Base-by-base conservation (phyloP, 306 rosid species). In the Styphnolobium japonicum region DNA sequence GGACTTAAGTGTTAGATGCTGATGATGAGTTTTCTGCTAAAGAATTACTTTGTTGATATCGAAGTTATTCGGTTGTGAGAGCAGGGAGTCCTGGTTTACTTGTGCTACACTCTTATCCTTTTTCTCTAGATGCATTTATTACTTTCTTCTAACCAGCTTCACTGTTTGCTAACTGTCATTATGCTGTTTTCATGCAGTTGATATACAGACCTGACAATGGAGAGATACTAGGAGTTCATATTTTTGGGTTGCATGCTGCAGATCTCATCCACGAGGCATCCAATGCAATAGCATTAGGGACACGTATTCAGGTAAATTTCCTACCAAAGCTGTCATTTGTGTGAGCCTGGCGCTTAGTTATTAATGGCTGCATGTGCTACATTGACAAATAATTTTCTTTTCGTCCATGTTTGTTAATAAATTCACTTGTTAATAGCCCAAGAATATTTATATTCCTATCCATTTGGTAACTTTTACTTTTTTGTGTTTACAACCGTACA, bases 251-350 rank as follows among this genome's bases (percentile, higher is more conserved):
- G 89, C 99, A 95, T 65, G 99, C 99, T 12, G 99, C 99, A 22
- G 99, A 95, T 85, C 99, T 95, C 72, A 95, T 95, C 67, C 99
- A 95, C 8, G 99, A 95, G 89, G 99, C 98, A 70, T 95, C 99
- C 62, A 95, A 95, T 62, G 98, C 98, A 37, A 92, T 95, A 36
- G 97, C 98, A 46, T 77, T 95, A 62, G 97, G 97, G 63, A 92
- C 98, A 40, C 90, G 92, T 31, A 88, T 95, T 87, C 97, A 92
- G 89, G 97, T 92, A 58, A 80, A 37, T 73, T 67, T 82, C 71
- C 78, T 25, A 37, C 19, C 39, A 36, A 19, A 31, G 33, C n/a
- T 37, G 31, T 48, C 25, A 16, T 29, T 15, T 60, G 9, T 33
- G 6, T 34, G n/a, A 43, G 7, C 23, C 1, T 49, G 48, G 33